A percentile compares a stretch with the other conserved stretches of the same genome.
Conservation (phyloP, 257 asterid genomes). For the Solanum megistacrolobum region DNA sequence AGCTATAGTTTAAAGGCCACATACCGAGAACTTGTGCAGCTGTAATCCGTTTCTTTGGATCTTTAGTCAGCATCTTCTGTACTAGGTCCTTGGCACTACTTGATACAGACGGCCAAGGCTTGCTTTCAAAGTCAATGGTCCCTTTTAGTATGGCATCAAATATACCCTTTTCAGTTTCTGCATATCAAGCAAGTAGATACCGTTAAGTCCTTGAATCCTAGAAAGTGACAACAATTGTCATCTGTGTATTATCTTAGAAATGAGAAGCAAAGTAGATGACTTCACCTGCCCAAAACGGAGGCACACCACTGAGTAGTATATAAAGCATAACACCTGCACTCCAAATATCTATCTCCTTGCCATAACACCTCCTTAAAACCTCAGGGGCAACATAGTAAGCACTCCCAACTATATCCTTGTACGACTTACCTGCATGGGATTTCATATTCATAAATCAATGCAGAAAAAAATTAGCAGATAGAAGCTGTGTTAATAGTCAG, state of each 20-base stretch:
- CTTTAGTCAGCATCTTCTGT: conserved; percentile 53
- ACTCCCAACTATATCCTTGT: conserved; percentile 81
- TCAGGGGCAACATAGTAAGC: conserved; percentile 91
- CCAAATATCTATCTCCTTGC: conserved; percentile 77
- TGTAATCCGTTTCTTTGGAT: conserved; percentile 55
- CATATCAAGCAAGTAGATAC: not conserved
- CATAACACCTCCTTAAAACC: conserved; percentile 57
- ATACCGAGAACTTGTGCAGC: conserved; percentile 84
- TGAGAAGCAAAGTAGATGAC: not conserved
- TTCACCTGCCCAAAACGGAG: conserved; percentile 88
- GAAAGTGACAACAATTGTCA: not conserved
- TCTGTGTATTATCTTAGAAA: not conserved
- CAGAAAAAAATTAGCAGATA: not conserved
- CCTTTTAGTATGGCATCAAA: conserved; percentile 61
- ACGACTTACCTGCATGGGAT: conserved; percentile 44
- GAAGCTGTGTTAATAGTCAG: not conserved
- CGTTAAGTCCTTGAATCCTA: not conserved
- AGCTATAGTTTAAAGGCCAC: not conserved
- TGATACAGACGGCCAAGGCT: conserved; percentile 74
- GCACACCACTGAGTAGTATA: conserved; percentile 78
- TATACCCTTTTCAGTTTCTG: conserved; percentile 68
- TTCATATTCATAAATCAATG: not conserved
- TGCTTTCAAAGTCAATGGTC: conserved; percentile 46
- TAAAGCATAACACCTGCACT: conserved; percentile 87
- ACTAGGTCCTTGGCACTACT: conserved; percentile 73